phyloP scores from a whole-genome alignment of 345 rosid genomes.

The Euphorbia pulcherrima region DNA sequence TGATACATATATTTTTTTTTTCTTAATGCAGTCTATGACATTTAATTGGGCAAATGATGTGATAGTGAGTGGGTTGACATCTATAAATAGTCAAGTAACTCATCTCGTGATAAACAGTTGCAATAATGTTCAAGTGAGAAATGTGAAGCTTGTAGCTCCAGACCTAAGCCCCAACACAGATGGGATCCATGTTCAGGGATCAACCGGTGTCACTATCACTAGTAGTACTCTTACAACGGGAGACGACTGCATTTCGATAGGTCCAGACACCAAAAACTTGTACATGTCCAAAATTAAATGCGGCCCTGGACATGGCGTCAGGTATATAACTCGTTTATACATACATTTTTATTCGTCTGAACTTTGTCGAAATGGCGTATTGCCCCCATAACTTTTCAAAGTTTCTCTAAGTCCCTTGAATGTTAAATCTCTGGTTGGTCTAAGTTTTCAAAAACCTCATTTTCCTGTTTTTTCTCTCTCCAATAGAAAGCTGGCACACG shows the following conservation, averaged over 20 bases:
- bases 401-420: no score
- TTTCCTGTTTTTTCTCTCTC: no score
- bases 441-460: no score
- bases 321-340: no score
- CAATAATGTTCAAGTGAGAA: slow-evolving; percentile 22
- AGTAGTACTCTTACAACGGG: slow-evolving; percentile 32
- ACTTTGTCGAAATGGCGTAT: not conserved
- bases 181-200: slow-evolving; percentile 41
- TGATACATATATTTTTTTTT: not conserved
- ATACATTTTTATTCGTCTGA: no score
- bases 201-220: slow-evolving; percentile 29
- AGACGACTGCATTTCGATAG: slow-evolving; percentile 51
- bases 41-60: slow-evolving; percentile 33
- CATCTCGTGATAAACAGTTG: slow-evolving; percentile 36
- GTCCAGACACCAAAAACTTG: slow-evolving; percentile 39
- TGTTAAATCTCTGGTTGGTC: no score
- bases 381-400: no score
- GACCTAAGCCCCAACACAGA: slow-evolving; percentile 46
- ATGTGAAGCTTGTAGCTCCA: slow-evolving; percentile 33
- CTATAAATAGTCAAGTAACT: slow-evolving; percentile 35
- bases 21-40: slow-evolving; percentile 39
- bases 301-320: slow-evolving; percentile 54
- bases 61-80: slow-evolving; percentile 32
- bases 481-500: no score
- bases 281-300: slow-evolving; percentile 25